Conservation (phyloP, 164 flowering plant genomes). For the Berberis vulgaris region DNA sequence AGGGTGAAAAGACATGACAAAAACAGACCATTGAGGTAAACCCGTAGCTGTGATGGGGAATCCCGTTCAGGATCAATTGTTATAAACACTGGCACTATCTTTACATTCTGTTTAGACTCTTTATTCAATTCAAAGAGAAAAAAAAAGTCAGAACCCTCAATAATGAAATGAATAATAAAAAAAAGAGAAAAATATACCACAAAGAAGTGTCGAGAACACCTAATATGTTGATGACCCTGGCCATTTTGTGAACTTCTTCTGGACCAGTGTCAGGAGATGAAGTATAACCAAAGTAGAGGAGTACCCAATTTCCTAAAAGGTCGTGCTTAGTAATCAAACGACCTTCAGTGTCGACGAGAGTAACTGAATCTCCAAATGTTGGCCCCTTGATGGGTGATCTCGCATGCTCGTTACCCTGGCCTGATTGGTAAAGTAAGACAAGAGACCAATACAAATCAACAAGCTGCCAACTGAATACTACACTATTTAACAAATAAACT, state of each 20-base stretch:
- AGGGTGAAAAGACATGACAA: not conserved
- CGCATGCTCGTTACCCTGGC: conserved; percentile 22
- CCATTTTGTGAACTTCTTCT: conserved; percentile 61
- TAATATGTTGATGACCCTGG: conserved; percentile 53
- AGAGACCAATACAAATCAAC: not conserved
- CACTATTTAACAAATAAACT: too few species aligned
- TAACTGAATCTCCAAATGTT: conserved; percentile 77
- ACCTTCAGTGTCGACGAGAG: conserved; percentile 42
- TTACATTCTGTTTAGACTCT: conserved; percentile 52
- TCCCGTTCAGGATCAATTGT: conserved; percentile 87
- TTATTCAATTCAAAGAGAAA: conserved; percentile 15
- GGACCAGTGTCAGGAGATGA: conserved; percentile 92
- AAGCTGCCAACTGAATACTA: not conserved
- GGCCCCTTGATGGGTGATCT: conserved; percentile 34
- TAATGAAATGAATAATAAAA: not conserved
- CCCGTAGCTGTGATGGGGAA: conserved; percentile 64
- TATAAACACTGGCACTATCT: conserved; percentile 63
- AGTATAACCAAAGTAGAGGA: conserved; percentile 90
- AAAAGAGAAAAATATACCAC: not conserved
- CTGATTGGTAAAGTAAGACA: conserved; percentile 21
- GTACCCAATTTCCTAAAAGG: conserved; percentile 69
- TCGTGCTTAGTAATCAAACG: conserved; percentile 45
- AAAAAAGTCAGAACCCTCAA: conserved; percentile 9
- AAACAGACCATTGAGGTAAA: conserved; percentile 66
- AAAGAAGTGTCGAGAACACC: conserved; percentile 28